Evolutionary conservation across 768 basidiomycete genomes (phyloP).

Genomic region (Harrya chromipes): DNA sequence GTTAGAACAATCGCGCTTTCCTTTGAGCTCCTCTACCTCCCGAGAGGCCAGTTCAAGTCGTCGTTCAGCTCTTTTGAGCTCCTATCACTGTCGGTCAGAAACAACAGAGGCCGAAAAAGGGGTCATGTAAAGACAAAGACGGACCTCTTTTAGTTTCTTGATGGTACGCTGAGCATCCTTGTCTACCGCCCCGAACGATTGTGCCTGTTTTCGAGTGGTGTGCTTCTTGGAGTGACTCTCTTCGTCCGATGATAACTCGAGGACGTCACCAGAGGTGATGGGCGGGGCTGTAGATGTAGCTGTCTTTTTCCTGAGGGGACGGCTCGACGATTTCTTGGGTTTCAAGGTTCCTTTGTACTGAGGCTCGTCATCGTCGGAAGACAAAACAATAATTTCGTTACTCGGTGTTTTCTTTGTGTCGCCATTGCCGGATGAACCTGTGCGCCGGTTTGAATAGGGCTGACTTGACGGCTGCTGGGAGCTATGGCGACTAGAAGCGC

Average conservation of each 20-base stretch:
- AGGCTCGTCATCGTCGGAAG: constrained; percentile 31
- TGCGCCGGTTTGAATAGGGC: constrained; percentile 7
- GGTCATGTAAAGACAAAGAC: neutral
- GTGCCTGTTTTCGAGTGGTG: constrained; percentile 12
- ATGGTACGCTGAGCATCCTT: constrained; percentile 38
- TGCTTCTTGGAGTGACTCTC: constrained; percentile 26
- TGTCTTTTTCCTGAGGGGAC: constrained; percentile 19
- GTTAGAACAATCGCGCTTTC: neutral
- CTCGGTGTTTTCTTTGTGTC: constrained; percentile 16
- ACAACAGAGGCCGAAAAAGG: neutral
- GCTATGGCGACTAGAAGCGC: constrained; percentile 23
- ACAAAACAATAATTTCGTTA: constrained; percentile 32
- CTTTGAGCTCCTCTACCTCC: constrained; percentile 23
- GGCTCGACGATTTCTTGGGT: constrained; percentile 10
- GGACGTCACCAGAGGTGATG: constrained; percentile 36
- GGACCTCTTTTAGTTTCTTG: constrained; percentile 43
- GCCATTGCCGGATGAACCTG: constrained; percentile 5
- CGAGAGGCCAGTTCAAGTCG: constrained; percentile 7
- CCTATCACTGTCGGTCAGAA: constrained; percentile 12
- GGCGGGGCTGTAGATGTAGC: constrained; percentile 6
- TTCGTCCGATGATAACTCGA: constrained; percentile 61
- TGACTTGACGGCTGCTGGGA: constrained; percentile 1
- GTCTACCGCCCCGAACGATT: constrained; percentile 13
- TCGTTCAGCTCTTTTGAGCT: constrained; percentile 14
- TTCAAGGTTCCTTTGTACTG: constrained; percentile 18